phyloP scores from a whole-genome alignment of 202 grass and related monocot genomes.

The Setaria viridis region DNA sequence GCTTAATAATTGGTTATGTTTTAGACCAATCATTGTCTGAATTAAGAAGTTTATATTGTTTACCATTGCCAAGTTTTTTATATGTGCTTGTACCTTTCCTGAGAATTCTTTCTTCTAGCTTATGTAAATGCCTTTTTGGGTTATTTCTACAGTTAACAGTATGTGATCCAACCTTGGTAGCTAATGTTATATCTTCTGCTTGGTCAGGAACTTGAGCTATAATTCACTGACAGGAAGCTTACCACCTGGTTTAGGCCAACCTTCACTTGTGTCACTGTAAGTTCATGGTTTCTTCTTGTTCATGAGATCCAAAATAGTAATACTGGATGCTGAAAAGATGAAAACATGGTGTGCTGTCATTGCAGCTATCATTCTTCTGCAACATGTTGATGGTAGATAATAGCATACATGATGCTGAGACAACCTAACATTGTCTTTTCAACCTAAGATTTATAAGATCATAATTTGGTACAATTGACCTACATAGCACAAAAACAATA shows the following conservation, averaged over 20 bases:
- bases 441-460: not conserved
- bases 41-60: not conserved
- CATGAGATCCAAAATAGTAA: constrained; percentile 1
- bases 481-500: not conserved
- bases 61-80: not conserved
- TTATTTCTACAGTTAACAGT: constrained; percentile 10
- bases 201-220: constrained; percentile 93
- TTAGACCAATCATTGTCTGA: not conserved
- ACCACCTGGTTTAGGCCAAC: constrained; percentile 83
- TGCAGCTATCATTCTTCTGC: not conserved
- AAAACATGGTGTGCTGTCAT: not conserved
- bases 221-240: constrained; percentile 89
- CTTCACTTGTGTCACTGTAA: constrained; percentile 80
- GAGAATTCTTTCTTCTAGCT: not conserved
- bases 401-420: constrained; percentile 7
- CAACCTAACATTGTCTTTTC: not conserved
- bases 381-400: not conserved
- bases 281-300: constrained; percentile 43
- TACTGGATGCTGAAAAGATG: not conserved
- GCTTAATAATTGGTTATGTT: not conserved
- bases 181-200: constrained; percentile 34
- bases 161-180: not conserved
- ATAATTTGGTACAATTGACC: constrained; percentile 22
- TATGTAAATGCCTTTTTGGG: not conserved
- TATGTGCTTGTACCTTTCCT: not conserved